Evolutionary conservation across 129 eudicot genomes (phyloP), one percentile per base, ranked within the genome.

Genomic region (Flaveria linearis): DNA sequence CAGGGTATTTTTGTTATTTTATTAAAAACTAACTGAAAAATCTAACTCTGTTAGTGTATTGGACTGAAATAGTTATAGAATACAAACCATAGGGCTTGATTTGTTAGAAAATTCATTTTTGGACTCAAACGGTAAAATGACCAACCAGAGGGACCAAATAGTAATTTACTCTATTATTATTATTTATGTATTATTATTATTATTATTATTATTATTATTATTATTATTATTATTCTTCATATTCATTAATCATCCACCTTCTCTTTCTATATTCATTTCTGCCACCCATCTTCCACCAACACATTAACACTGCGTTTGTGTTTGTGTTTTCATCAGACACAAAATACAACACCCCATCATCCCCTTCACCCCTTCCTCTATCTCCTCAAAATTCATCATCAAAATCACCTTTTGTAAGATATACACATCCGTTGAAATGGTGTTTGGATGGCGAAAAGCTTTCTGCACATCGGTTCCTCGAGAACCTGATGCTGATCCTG

Each of bases 361-460:
- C 7, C 41, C 41, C 41, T 36, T 36, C 41, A 36, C 30, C 1
- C 57, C 13, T 16, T 0, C 13, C 4, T 22, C 62, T 36, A 4
- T 43, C 36, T 56, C 9, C 14, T 50, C 69, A 11, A 23, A 15
- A 11, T 42, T 26, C 47, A 47, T 61, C 62, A 73, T 56, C 41
- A 41, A 15, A 22, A 49, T 12, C 51, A 43, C 8, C 58, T 22
- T 36, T n/a, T 3, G 63, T 7, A 11, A 56, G 9, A 36, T 0
- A 4, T 36, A 36, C 5, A 36, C 41, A 13, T 23, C 14, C 0
- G 16, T 3, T 16, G 75, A 17, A 76, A 94, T 91, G 97, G 96
- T 86, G 82, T 84, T 87, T 69, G 91, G 97, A 58, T 91, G 98
- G 98, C 80, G 98, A 77, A 84, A 86, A 85, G 97, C 97, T 23